Evolutionary conservation across 345 rosid genomes (phyloP).

Genomic region (Lumnitzera racemosa): DNA sequence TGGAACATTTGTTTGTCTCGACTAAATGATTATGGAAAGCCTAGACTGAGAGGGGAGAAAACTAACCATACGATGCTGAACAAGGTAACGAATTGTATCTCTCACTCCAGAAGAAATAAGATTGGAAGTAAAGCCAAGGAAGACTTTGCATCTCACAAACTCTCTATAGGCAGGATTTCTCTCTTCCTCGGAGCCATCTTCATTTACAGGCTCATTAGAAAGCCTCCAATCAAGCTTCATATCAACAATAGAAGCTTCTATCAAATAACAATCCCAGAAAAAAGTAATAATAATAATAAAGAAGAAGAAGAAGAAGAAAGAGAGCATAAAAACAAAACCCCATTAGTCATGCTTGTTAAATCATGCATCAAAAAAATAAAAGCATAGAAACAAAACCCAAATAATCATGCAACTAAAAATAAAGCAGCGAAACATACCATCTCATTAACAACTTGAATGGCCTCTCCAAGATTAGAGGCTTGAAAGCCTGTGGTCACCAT

Average conservation of each 20-base stretch:
- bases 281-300: neutral
- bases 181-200: slow-evolving; percentile 71
- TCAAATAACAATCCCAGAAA: slow-evolving; percentile 1
- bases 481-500: slow-evolving; percentile 88
- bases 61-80: slow-evolving; percentile 84
- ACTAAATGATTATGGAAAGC: no score
- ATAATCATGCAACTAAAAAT: neutral
- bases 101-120: slow-evolving; percentile 89
- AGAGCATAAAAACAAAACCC: no score
- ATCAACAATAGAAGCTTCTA: slow-evolving; percentile 1
- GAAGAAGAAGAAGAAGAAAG: no score
- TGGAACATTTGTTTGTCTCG: no score
- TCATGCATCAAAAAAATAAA: no score
- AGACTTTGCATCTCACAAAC: slow-evolving; percentile 74
- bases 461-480: slow-evolving; percentile 93
- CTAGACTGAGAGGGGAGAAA: neutral
- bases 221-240: slow-evolving; percentile 95
- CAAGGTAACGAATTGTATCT: slow-evolving; percentile 77
- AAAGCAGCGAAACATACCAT: slow-evolving; percentile 43
- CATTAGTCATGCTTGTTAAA: no score
- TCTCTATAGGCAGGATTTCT: slow-evolving; percentile 47
- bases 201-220: slow-evolving; percentile 48
- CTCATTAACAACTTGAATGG: slow-evolving; percentile 63
- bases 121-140: slow-evolving; percentile 96
- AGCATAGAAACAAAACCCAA: neutral